Evolutionary conservation across 352 stramenopile genomes (phyloP).

Genomic region (Phytophthora fragariaefolia): DNA sequence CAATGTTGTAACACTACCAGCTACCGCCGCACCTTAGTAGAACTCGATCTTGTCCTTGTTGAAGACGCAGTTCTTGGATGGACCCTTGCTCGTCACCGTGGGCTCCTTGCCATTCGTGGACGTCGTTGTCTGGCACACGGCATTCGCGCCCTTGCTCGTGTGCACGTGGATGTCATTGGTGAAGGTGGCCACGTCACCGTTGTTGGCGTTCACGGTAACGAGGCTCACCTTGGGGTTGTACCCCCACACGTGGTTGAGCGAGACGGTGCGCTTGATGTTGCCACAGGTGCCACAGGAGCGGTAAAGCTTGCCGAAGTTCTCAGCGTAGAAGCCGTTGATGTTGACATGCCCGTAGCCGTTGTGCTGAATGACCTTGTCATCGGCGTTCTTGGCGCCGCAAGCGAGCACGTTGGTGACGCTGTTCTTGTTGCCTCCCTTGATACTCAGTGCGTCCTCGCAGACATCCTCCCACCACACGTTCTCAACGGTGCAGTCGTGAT

Average conservation of each 20-base stretch:
- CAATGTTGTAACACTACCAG: not conserved
- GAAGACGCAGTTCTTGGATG: constrained; percentile 42
- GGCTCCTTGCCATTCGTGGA: constrained; percentile 35
- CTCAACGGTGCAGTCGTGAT: constrained; percentile 37
- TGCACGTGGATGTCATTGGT: constrained; percentile 37
- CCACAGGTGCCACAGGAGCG: constrained; percentile 37
- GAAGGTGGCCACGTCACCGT: constrained; percentile 43
- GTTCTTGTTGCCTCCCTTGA: constrained; percentile 46
- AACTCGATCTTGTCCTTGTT: constrained; percentile 43
- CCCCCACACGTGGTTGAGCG: constrained; percentile 43
- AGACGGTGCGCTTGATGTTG: constrained; percentile 42
- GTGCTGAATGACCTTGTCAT: constrained; percentile 50
- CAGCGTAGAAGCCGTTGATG: constrained; percentile 46
- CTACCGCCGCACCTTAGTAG: constrained; percentile 6
- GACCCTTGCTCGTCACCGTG: constrained; percentile 33
- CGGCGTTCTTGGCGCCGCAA: constrained; percentile 22
- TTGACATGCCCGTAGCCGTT: constrained; percentile 43
- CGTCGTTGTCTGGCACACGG: constrained; percentile 36
- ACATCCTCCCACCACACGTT: constrained; percentile 43
- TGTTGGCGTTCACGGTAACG: constrained; percentile 49
- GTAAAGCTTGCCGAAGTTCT: constrained; percentile 48
- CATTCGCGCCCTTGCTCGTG: constrained; percentile 31
- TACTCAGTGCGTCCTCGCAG: constrained; percentile 46
- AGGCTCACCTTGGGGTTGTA: constrained; percentile 45
- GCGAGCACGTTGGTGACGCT: constrained; percentile 43